These are phyloP conservation scores for Hortaea werneckii DNA, from an alignment of 2,329 filamentous ascomycete species.

Conservation along the genomic window DNA sequence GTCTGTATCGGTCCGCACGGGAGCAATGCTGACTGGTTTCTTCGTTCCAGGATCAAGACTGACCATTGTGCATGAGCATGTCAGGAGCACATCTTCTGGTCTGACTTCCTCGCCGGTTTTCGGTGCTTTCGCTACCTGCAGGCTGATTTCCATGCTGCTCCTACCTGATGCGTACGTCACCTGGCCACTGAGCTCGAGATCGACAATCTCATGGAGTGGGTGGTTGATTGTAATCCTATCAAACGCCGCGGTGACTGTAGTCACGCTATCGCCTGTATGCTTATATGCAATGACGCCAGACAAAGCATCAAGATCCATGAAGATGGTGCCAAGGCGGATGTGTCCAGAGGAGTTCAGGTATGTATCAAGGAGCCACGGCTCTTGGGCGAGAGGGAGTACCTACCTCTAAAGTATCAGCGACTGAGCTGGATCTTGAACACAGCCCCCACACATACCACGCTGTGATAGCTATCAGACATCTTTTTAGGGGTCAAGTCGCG, in stretches of 20 bases:
- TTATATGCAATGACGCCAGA: conserved; percentile 69
- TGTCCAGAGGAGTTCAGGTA: conserved; percentile 69
- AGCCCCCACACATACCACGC: conserved; percentile 38
- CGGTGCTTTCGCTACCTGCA: conserved; percentile 60
- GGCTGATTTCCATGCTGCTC: conserved; percentile 63
- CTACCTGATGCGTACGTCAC: conserved; percentile 63
- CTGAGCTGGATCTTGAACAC: conserved; percentile 4
- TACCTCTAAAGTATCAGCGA: conserved; percentile 28
- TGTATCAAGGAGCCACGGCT: conserved; percentile 67
- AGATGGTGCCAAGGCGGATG: conserved; percentile 60
- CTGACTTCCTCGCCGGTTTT: conserved; percentile 45
- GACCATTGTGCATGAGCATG: conserved; percentile 71
- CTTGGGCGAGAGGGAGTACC: conserved; percentile 58
- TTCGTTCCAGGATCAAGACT: conserved; percentile 59
- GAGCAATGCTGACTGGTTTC: conserved; percentile 53
- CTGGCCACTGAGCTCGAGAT: conserved; percentile 61
- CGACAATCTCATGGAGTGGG: conserved; percentile 65
- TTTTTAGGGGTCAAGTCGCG: conserved; percentile 54
- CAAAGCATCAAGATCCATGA: conserved; percentile 73
- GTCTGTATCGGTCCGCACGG: conserved; percentile 50
- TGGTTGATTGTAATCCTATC: conserved; percentile 59
- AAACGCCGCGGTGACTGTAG: conserved; percentile 54
- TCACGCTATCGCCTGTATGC: conserved; percentile 54
- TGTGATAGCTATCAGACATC: conserved; percentile 63
- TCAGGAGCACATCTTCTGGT: conserved; percentile 55